Evolutionary conservation across 192 early-diverging fungal species (phyloP).

Genomic region (Coemansia guatemalensis): DNA sequence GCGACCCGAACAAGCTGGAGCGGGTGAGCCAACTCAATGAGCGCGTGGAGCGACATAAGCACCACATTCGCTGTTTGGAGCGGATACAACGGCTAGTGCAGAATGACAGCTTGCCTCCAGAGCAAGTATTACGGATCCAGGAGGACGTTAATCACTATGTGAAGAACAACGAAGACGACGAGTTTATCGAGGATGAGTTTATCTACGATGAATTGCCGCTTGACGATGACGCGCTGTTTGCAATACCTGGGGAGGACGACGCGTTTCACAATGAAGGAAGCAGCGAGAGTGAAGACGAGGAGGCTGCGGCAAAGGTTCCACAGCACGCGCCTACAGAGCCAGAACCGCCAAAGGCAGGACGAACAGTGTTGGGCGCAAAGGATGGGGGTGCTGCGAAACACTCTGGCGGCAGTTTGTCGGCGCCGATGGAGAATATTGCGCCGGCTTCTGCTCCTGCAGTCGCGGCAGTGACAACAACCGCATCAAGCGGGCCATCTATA

Average conservation of each 20-base stretch:
- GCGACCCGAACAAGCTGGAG: conserved; percentile 76
- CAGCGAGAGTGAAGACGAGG: conserved; percentile 20
- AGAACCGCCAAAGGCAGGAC: conserved; percentile 19
- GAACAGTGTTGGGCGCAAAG: conserved; percentile 24
- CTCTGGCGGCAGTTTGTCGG: not conserved
- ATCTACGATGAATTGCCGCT: conserved; percentile 93
- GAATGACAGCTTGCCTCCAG: conserved; percentile 84
- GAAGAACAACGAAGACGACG: conserved; percentile 84
- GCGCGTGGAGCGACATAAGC: conserved; percentile 84
- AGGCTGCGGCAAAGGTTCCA: not conserved
- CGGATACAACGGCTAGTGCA: conserved; percentile 90
- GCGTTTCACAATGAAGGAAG: conserved; percentile 17
- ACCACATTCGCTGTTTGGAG: conserved; percentile 88
- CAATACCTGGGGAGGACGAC: conserved; percentile 70
- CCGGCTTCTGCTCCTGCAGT: conserved; percentile 4
- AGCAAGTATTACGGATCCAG: conserved; percentile 77
- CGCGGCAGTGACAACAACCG: conserved; percentile 2
- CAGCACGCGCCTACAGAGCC: conserved; percentile 11
- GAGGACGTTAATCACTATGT: conserved; percentile 94
- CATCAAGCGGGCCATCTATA: conserved; percentile 8
- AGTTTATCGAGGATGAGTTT: conserved; percentile 90
- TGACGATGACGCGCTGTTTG: conserved; percentile 84
- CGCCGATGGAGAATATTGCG: not conserved
- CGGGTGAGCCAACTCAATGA: conserved; percentile 69
- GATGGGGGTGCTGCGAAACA: conserved; percentile 14